A percentile compares a stretch with the other conserved stretches of the same genome.
Conservation (phyloP, 208 protist genomes). For the Wallacemonas rigidus region DNA sequence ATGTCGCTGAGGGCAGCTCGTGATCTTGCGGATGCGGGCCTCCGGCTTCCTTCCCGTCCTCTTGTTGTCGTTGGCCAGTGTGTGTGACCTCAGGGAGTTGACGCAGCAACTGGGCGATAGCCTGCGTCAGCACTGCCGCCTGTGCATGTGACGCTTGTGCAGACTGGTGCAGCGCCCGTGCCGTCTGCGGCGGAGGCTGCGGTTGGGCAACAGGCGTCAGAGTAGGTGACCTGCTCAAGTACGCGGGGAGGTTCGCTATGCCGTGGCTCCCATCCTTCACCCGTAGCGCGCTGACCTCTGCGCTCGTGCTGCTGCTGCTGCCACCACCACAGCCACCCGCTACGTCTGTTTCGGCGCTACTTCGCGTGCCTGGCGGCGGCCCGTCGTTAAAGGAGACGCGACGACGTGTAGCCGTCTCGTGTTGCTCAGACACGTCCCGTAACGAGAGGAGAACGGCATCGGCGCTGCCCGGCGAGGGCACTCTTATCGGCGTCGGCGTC, state of each 20-base stretch:
- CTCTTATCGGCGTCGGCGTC: not conserved
- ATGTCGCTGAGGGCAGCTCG: not conserved
- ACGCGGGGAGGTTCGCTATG: not conserved
- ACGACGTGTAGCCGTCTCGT: not conserved
- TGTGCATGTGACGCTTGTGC: not conserved
- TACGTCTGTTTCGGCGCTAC: not conserved
- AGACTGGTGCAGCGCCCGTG: not conserved
- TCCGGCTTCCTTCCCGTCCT: not conserved
- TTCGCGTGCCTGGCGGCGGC: conserved; percentile 6
- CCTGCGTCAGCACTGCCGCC: not conserved
- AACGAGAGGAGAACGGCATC: no score
- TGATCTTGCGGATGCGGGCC: no score
- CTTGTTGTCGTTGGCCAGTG: no score
- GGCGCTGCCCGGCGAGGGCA: not conserved
- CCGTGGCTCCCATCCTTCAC: no score
- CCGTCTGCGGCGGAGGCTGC: not conserved
- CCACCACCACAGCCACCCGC: no score
- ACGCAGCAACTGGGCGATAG: not conserved
- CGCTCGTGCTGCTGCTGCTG: no score
- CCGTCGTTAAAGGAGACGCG: conserved; percentile 15
- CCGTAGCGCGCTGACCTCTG: no score
- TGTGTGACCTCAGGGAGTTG: no score
- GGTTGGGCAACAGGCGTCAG: not conserved
- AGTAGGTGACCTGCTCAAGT: not conserved
- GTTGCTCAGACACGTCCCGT: not conserved